Percentiles rank a stretch among this genome's conserved stretches.
phyloP scores from a whole-genome alignment of 2,329 filamentous ascomycete species.

The Westerdykella aurantiaca region DNA sequence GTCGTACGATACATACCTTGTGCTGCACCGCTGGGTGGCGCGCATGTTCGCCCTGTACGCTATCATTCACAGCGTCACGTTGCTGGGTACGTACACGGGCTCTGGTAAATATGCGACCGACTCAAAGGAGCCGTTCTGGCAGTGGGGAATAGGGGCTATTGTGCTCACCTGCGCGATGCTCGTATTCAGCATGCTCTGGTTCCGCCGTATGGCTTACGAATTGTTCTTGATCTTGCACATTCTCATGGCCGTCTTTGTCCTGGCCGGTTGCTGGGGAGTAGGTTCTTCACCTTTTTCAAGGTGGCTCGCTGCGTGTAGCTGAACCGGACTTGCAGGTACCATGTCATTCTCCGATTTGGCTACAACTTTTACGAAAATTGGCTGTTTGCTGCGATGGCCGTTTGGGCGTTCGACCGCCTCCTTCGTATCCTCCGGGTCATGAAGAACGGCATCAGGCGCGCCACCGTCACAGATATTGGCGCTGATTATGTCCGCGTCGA shows the following conservation, averaged over 20 bases:
- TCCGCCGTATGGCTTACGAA: constrained; percentile 10
- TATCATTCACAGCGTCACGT: constrained; percentile 44
- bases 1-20: constrained; percentile 45
- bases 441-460: constrained; percentile 31
- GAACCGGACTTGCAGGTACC: no score
- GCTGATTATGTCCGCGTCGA: constrained; percentile 38
- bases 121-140: constrained; percentile 21
- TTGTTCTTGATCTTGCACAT: constrained; percentile 45
- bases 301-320: no score
- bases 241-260: constrained; percentile 35
- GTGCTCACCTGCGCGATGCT: constrained; percentile 6
- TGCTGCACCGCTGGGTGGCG: constrained; percentile 40
- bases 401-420: constrained; percentile 45
- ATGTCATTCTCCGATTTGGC: no score
- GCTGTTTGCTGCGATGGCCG: constrained; percentile 39
- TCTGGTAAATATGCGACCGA: constrained; percentile 31
- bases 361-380: constrained; percentile 39
- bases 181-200: constrained; percentile 2
- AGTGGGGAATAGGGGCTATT: constrained; percentile 14
- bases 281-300: no score
- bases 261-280: constrained; percentile 38
- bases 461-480: constrained; percentile 29
- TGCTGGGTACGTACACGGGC: constrained; percentile 32
- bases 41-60: constrained; percentile 43
- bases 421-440: constrained; percentile 34